A percentile compares a stretch with the other conserved stretches of the same genome.
Evolutionary conservation across 768 basidiomycete species (phyloP).

Genomic region (Termitomyces eurrhizus): DNA sequence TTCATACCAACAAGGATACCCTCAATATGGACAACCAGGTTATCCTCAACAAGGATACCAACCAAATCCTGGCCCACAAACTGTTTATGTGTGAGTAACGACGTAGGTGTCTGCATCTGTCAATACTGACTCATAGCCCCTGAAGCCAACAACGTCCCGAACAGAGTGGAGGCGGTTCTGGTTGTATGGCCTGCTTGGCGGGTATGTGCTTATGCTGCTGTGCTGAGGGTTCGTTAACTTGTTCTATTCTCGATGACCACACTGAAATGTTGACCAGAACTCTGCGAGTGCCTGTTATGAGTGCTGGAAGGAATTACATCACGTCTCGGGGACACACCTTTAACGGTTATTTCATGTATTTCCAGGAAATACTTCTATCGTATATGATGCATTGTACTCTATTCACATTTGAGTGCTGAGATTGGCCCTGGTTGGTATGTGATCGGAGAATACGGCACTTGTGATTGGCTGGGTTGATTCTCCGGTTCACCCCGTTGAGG

Average conservation of each 20-base stretch:
- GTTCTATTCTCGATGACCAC: not conserved
- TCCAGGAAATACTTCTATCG: slow-evolving; percentile 3
- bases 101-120: not conserved
- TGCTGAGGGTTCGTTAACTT: slow-evolving; percentile 50
- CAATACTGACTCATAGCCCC: not conserved
- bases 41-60: slow-evolving; percentile 54
- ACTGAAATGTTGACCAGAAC: slow-evolving; percentile 38
- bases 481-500: slow-evolving; percentile 48
- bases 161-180: slow-evolving; percentile 34
- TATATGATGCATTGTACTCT: not conserved
- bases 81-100: slow-evolving; percentile 68
- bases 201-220: slow-evolving; percentile 65
- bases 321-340: slow-evolving; percentile 1
- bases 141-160: slow-evolving; percentile 50
- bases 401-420: not conserved
- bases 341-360: slow-evolving; percentile 6
- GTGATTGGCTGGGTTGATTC: slow-evolving; percentile 30
- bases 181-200: slow-evolving; percentile 64
- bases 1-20: slow-evolving; percentile 48
- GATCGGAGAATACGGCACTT: slow-evolving; percentile 19
- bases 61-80: slow-evolving; percentile 57
- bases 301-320: not conserved
- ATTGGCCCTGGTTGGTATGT: not conserved
- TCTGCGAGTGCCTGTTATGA: slow-evolving; percentile 73
- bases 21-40: slow-evolving; percentile 32